A percentile compares a stretch with the other conserved stretches of the same genome.
phyloP scores from a whole-genome alignment of 2,329 filamentous ascomycete genomes.

The Colletotrichum siamense region DNA sequence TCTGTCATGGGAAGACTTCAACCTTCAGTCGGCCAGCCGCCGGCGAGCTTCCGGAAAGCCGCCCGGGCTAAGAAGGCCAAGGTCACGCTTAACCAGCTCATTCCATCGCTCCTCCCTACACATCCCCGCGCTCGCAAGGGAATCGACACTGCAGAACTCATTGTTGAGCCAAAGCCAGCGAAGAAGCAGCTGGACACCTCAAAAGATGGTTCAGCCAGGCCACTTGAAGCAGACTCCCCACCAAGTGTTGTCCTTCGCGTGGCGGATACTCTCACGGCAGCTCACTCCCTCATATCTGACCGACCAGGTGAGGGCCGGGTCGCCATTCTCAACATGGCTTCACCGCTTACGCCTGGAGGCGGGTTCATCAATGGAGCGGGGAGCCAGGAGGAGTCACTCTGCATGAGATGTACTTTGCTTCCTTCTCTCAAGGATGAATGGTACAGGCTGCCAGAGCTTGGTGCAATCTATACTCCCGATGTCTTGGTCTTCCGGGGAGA shows the following conservation, averaged over 20 bases:
- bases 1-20: constrained; percentile 15
- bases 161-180: constrained; percentile 35
- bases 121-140: constrained; percentile 62
- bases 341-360: constrained; percentile 64
- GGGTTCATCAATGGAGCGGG: constrained; percentile 65
- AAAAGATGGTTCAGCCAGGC: not conserved
- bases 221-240: not conserved
- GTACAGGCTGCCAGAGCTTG: constrained; percentile 65
- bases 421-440: constrained; percentile 62
- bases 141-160: constrained; percentile 56
- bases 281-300: constrained; percentile 37
- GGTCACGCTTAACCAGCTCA: constrained; percentile 62
- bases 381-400: constrained; percentile 67
- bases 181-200: not conserved
- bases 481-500: constrained; percentile 61
- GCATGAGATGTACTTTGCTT: constrained; percentile 64
- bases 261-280: constrained; percentile 60
- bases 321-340: constrained; percentile 69
- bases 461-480: constrained; percentile 61
- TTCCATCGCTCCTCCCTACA: constrained; percentile 59
- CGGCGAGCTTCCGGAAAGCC: constrained; percentile 17
- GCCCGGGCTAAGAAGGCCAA: constrained; percentile 61
- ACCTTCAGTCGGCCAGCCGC: constrained; percentile 16
- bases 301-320: constrained; percentile 35
- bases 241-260: constrained; percentile 50